These are phyloP conservation scores for Schwanniomyces vanrijiae DNA, from an alignment of 805 yeast genomes.

Conservation along the genomic window DNA sequence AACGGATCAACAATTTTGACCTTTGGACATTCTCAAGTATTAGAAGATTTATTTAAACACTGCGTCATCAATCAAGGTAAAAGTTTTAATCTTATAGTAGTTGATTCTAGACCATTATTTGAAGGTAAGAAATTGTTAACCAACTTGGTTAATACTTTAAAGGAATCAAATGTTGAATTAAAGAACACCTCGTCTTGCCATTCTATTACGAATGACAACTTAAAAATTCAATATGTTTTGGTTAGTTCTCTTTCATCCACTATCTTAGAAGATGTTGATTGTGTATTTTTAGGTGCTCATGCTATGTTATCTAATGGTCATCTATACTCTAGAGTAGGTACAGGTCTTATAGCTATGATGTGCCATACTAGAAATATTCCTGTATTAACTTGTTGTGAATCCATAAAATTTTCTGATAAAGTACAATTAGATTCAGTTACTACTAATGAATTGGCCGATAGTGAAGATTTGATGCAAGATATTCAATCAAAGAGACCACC, in stretches of 20 bases:
- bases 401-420: conserved; percentile 89
- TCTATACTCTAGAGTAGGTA: conserved; percentile 89
- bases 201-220: conserved; percentile 48
- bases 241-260: conserved; percentile 74
- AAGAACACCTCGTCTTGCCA: conserved; percentile 5
- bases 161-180: conserved; percentile 8
- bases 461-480: conserved; percentile 61
- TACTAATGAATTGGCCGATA: conserved; percentile 83
- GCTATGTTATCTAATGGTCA: conserved; percentile 95
- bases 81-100: conserved; percentile 75
- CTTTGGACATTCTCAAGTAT: conserved; percentile 84
- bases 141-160: conserved; percentile 50
- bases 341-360: conserved; percentile 90
- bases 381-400: conserved; percentile 92
- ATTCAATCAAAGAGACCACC: conserved; percentile 53
- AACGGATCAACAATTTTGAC: conserved; percentile 81
- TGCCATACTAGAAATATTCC: conserved; percentile 88
- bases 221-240: conserved; percentile 75
- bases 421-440: conserved; percentile 97
- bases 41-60: conserved; percentile 68
- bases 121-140: conserved; percentile 84
- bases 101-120: conserved; percentile 90
- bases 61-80: conserved; percentile 62
- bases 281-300: conserved; percentile 93
- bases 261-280: conserved; percentile 81